A percentile compares a stretch with the other conserved stretches of the same genome.
These are phyloP conservation scores for Monosporascus cannonballus DNA, from an alignment of 2,329 filamentous ascomycete genomes.

Conservation along the genomic window DNA sequence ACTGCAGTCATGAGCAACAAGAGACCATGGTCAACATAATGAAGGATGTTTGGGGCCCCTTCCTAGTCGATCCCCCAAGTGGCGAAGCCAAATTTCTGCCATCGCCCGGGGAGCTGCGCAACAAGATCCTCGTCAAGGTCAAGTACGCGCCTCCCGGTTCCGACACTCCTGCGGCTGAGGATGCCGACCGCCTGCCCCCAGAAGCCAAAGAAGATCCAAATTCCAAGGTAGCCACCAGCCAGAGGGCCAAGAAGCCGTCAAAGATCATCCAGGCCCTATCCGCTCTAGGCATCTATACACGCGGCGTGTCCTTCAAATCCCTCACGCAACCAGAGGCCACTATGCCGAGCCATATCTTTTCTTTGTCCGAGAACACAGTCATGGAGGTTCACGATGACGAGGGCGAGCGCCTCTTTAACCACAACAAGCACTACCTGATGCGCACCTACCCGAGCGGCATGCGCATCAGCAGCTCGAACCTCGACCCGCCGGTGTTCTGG, in stretches of 20 bases:
- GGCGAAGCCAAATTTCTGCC: constrained; percentile 49
- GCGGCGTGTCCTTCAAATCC: constrained; percentile 74
- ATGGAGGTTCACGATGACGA: constrained; percentile 51
- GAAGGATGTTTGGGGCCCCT: constrained; percentile 70
- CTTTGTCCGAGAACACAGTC: constrained; percentile 57
- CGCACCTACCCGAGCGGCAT: constrained; percentile 81
- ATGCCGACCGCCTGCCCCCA: constrained; percentile 19
- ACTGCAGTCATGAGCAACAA: constrained; percentile 76
- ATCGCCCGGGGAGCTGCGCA: constrained; percentile 61
- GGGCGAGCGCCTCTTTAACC: constrained; percentile 57
- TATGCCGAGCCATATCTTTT: constrained; percentile 66
- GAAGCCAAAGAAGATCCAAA: constrained; percentile 26
- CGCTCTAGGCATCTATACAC: constrained; percentile 73
- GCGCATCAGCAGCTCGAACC: constrained; percentile 76
- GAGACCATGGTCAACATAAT: constrained; percentile 90
- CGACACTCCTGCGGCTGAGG: constrained; percentile 21
- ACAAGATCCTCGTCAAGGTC: constrained; percentile 81
- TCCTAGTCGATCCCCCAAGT: constrained; percentile 55
- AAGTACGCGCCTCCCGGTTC: constrained; percentile 53
- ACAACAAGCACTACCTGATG: constrained; percentile 80
- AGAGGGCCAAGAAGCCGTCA: constrained; percentile 40
- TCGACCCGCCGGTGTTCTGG: constrained; percentile 83
- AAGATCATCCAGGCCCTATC: constrained; percentile 71
- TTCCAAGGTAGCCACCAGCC: constrained; percentile 35
- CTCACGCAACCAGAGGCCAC: constrained; percentile 64